Conservation (phyloP, 192 early-diverging fungal species). For the Entomortierella chlamydospora region DNA sequence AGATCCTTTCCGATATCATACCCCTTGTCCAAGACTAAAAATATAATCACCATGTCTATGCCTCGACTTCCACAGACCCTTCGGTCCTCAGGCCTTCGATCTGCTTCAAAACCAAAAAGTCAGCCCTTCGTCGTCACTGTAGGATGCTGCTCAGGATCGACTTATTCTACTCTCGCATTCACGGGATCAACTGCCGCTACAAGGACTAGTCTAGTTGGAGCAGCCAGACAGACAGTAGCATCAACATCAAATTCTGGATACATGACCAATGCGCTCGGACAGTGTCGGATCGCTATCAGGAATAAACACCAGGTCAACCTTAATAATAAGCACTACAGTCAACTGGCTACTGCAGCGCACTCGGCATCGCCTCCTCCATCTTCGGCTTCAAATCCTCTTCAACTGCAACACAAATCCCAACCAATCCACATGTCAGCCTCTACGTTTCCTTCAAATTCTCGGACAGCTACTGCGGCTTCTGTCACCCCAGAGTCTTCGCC, state of each 20-base stretch:
- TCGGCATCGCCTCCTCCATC: not conserved
- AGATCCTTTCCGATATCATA: no score
- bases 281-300: conserved; percentile 23
- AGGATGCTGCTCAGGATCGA: not conserved
- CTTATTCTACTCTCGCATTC: not conserved
- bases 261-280: conserved; percentile 25
- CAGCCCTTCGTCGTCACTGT: not conserved
- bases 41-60: conserved; percentile 11
- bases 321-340: conserved; percentile 18
- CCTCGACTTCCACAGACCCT: conserved; percentile 20
- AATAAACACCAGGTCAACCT: not conserved
- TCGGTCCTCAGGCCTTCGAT: conserved; percentile 2
- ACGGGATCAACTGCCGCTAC: not conserved
- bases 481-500: conserved; percentile 27
- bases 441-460: conserved; percentile 13
- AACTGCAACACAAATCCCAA: conserved; percentile 1
- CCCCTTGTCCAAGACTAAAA: not conserved
- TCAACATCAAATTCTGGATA: not conserved
- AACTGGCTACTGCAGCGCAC: conserved; percentile 12
- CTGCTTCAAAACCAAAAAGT: not conserved
- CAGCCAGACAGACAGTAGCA: not conserved
- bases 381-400: not conserved
- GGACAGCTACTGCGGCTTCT: not conserved
- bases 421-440: conserved; percentile 22
- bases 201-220: not conserved